Percentiles rank a stretch among this genome's conserved stretches.
Conservation (phyloP, 805 yeast species). For the Candida pseudoglaebosa region DNA sequence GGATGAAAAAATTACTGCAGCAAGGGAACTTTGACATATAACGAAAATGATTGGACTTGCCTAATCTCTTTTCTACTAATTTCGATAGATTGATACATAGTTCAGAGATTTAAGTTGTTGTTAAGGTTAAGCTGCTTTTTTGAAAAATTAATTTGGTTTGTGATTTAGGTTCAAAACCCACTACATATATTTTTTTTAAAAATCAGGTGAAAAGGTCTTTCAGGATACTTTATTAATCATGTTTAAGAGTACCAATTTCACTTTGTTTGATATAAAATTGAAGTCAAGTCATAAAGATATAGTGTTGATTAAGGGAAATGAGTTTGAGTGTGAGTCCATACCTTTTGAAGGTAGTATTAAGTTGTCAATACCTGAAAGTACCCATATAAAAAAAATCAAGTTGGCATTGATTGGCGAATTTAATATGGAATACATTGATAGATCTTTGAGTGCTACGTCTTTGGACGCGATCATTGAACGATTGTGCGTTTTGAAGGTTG, state of each 20-base stretch:
- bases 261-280: slow-evolving; percentile 36
- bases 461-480: slow-evolving; percentile 36
- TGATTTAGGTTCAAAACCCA: no score
- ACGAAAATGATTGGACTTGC: no score
- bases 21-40: no score
- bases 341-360: slow-evolving; percentile 46
- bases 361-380: slow-evolving; percentile 39
- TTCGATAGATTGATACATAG: no score
- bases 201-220: no score
- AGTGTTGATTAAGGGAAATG: slow-evolving; percentile 41
- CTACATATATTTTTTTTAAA: no score
- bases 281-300: slow-evolving; percentile 40
- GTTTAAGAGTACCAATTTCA: slow-evolving; percentile 15
- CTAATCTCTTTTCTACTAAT: no score
- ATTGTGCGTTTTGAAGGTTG: slow-evolving; percentile 36
- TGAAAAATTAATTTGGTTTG: no score
- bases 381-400: slow-evolving; percentile 35
- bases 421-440: slow-evolving; percentile 37
- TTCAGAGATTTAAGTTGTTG: no score
- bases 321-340: slow-evolving; percentile 40
- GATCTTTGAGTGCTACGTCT: slow-evolving; percentile 23
- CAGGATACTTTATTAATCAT: slow-evolving; percentile 4
- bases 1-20: no score
- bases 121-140: no score
- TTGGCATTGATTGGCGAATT: slow-evolving; percentile 42